Base-by-base conservation (phyloP, 495 filamentous ascomycete genomes). In the Penicillium dipodomyicola region DNA sequence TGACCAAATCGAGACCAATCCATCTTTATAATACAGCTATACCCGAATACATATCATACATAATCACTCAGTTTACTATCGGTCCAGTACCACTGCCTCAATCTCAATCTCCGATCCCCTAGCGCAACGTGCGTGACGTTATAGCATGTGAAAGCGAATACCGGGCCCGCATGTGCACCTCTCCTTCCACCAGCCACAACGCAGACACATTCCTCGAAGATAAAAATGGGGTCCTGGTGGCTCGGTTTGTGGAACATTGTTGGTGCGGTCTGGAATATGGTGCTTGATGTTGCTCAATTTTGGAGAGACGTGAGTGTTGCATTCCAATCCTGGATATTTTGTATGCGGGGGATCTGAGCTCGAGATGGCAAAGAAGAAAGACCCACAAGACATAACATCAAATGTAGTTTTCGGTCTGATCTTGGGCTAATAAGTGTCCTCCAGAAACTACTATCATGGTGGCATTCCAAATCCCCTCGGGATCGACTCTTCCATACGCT, bases 211-310 rank as follows among this genome's bases (percentile, higher is more conserved):
- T 52, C 12, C 53, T 49, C 57, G 29, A 58, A 54, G 23, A 52
- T 37, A 49, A 46, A 48, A 55, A 71, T 72, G 58, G 54, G 49
- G 40, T 65, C 65, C 51, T 61, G 65, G 61, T 63, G 50, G 51
- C 58, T 50, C 49, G 45, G 50, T 64, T 54, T 73, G 61, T 59
- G 68, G 63, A 53, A 19, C 79, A 25, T 62, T 3, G 17, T 84
- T 22, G 57, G 75, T 14, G 78, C 80, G 4, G 61, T 85, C 32
- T 75, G 78, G 61, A 73, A 72, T 35, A 77, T 88, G 74, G 63
- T 87, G 5, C 56, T 83, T 17, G 85, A 89, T 51, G 84, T 90
- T 5, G 70, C 80, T 12, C 70, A 77, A 22, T 90, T 86, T 61
- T 90, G 86, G 86, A 75, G 79, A 64, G 68, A 77, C 49, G 86